These are phyloP conservation scores for Boletus vinaceobasis DNA, from an alignment of 768 basidiomycete species.

Conservation along the genomic window DNA sequence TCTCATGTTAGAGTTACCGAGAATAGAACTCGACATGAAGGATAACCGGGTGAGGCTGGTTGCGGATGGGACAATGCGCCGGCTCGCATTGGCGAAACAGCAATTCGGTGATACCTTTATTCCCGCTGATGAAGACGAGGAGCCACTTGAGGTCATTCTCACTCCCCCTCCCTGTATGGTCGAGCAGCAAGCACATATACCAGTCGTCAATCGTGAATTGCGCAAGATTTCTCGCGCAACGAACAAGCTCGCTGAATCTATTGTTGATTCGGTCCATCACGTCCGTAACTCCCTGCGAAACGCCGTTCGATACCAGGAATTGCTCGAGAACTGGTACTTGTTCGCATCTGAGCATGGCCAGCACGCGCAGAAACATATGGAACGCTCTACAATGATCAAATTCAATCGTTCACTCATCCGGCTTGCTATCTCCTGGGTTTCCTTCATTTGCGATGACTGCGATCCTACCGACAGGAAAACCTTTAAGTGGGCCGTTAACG, in stretches of 20 bases:
- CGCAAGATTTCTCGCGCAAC: slow-evolving; percentile 88
- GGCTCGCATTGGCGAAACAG: slow-evolving; percentile 73
- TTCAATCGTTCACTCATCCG: slow-evolving; percentile 84
- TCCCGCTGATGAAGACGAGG: slow-evolving; percentile 63
- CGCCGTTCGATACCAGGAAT: slow-evolving; percentile 69
- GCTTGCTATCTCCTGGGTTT: slow-evolving; percentile 95
- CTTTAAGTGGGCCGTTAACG: slow-evolving; percentile 97
- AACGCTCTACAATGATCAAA: slow-evolving; percentile 60
- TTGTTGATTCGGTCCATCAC: slow-evolving; percentile 87
- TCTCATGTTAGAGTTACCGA: slow-evolving; percentile 70
- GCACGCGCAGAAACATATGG: slow-evolving; percentile 87
- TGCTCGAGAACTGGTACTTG: slow-evolving; percentile 89
- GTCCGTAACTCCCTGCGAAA: slow-evolving; percentile 67
- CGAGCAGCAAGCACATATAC: slow-evolving; percentile 89
- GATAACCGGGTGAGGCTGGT: slow-evolving; percentile 90
- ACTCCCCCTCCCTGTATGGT: slow-evolving; percentile 49
- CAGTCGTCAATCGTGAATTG: slow-evolving; percentile 83
- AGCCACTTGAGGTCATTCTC: slow-evolving; percentile 41
- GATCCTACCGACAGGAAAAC: slow-evolving; percentile 93
- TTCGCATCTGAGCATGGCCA: slow-evolving; percentile 97
- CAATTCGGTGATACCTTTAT: slow-evolving; percentile 66
- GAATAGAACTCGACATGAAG: slow-evolving; percentile 75
- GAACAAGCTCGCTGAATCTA: slow-evolving; percentile 86
- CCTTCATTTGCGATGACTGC: slow-evolving; percentile 98
- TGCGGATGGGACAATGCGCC: slow-evolving; percentile 81